Base-by-base conservation (phyloP, 2,329 filamentous ascomycete species). In the Thelonectria olida region DNA sequence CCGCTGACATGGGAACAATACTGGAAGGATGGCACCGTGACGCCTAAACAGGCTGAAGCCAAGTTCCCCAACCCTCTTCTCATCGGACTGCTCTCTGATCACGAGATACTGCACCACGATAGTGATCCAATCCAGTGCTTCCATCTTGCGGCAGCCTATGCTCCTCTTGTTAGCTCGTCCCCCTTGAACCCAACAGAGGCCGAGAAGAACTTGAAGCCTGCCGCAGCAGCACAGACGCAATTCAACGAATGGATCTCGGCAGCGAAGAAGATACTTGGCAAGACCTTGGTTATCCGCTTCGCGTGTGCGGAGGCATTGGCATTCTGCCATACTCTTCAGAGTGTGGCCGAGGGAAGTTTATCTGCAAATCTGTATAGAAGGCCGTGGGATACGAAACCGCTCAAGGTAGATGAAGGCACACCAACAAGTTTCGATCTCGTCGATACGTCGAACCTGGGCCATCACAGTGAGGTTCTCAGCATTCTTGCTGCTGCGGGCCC, bases 101-200 rank as follows among this genome's bases (percentile, higher is more conserved):
- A 71, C n/a, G 73, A 75, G 2, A 62, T 75, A 2, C 72, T 88
- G 25, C 81, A 84, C 59, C 82, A 83, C 67, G 78, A 75, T 5
- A 79, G 78, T 4, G 77, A 88, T 60, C 86, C 87, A 0, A 62
- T 87, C 0, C 67, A 82, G 6, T 82, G 85, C 1, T 90, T 85
- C 58, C 86, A 89, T 71, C 76, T 89, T n/a, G 83, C 84, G 2
- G 74, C 79, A 1, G 82, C 80, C 2, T 80, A 78, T 59, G 76
- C 77, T 2, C 67, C 76, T 0, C 72, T 84, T 2, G 65, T 74
- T 0, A 68, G 78, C 4, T 52, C 64, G 1, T 84, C 81, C 1
- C 80, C 82, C 0, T 69, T 84, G 22, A 72, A 71, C 7, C 66
- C 73, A 2, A 45, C 63, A 2, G 45, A 49, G 1, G 25, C 54